Percentiles rank a stretch among this genome's conserved stretches.
These are phyloP conservation scores for Aspergillus wentii DNA, from an alignment of 495 filamentous ascomycete species.

Conservation along the genomic window DNA sequence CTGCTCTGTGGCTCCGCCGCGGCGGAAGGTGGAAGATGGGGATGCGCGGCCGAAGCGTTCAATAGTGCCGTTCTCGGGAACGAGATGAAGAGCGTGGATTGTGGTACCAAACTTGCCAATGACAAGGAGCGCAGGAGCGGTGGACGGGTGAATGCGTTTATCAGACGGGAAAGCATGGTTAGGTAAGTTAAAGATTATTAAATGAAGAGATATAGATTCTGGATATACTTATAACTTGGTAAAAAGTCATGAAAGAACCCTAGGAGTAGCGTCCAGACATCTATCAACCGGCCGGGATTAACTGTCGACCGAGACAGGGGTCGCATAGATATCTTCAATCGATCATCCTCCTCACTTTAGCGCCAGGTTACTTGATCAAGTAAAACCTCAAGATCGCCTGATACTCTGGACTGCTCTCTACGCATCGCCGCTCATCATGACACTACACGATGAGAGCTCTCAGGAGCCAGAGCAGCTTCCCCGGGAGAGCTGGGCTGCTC, in stretches of 20 bases:
- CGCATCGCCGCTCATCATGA: not conserved
- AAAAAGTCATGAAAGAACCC: too few relatives aligned
- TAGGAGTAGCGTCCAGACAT: too few relatives aligned
- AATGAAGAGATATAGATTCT: too few relatives aligned
- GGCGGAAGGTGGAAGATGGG: slow-evolving; percentile 1
- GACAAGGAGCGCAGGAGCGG: too few relatives aligned
- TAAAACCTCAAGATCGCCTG: slow-evolving; percentile 1
- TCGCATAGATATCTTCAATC: not conserved
- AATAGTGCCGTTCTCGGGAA: not conserved
- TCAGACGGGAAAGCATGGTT: too few relatives aligned
- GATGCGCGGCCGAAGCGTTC: not conserved
- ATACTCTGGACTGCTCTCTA: slow-evolving; percentile 7
- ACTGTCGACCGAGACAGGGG: too few relatives aligned
- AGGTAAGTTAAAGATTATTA: too few relatives aligned
- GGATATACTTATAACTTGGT: too few relatives aligned
- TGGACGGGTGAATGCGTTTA: too few relatives aligned
- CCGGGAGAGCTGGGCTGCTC: slow-evolving; percentile 5
- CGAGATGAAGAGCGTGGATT: too few relatives aligned
- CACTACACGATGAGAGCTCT: slow-evolving; percentile 6
- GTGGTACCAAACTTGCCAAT: too few relatives aligned
- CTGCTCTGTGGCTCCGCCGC: slow-evolving; percentile 1
- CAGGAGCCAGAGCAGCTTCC: slow-evolving; percentile 9
- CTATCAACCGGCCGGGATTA: too few relatives aligned
- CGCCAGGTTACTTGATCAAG: not conserved
- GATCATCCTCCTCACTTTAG: not conserved